Evolutionary conservation across 2,329 filamentous ascomycete genomes (phyloP), one percentile per base, ranked within the genome.

Genomic region (Clonostachys solani): DNA sequence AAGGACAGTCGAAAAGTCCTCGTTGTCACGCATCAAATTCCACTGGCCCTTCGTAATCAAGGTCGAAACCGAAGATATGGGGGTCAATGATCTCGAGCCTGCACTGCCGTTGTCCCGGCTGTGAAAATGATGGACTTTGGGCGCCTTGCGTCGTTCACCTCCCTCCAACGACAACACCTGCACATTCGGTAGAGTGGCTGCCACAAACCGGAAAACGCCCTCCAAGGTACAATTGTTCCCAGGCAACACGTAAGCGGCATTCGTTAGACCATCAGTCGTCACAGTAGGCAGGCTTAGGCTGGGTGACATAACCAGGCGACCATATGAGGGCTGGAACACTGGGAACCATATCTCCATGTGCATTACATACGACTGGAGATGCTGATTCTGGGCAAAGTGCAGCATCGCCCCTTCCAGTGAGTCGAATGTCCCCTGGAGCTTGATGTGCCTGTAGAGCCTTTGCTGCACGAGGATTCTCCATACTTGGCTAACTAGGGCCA

Each of bases 301-400:
- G 38, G 70, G 69, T n/a, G 29, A 19, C 18, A 36, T 19, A 8
- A 23, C 43, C 42, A 18, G 16, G 17, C 42, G 40, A 10, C 70
- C 66, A 48, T 73, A 71, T 12, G 74, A 77, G 17, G 78, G 80
- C 53, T 84, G 77, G 56, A 86, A 90, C 38, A 89, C 85, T 4
- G 87, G 86, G 51, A 90, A 87, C 85, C 86, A 90, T 40, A 89
- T 74, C 64, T 90, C 86, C 49, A 89, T 77, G 57, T 90, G 86
- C 53, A 82, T 83, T 50, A 90, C 81, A 54, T 88, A 81, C 9
- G 66, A 55, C 17, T 78, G 74, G 6, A 90, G 75, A 56, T 87
- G 79, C 29, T 74, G 69, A 49, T 83, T 75, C 10, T 64, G 54
- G 15, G 67, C 62, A 54, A 90, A 86, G 71, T 85, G 89, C 34